phyloP scores from a whole-genome alignment of 1,139 yeast species.

The Yamadazyma trypodendri region DNA sequence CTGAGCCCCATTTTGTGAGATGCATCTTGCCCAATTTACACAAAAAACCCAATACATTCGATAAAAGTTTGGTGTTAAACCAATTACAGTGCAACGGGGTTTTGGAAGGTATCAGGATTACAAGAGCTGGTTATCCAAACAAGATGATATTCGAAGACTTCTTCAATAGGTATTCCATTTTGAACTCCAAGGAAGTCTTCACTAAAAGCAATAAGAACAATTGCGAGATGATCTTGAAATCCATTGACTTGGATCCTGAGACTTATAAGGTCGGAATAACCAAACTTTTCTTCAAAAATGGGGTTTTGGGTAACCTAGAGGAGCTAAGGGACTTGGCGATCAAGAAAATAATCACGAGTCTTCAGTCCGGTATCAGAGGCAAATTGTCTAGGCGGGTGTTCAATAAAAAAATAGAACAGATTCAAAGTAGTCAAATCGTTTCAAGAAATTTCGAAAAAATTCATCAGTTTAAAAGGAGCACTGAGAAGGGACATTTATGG shows the following conservation, averaged over 20 bases:
- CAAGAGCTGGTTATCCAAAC: slow-evolving; percentile 96
- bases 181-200: slow-evolving; percentile 48
- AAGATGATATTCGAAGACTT: slow-evolving; percentile 83
- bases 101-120: slow-evolving; percentile 93
- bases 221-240: slow-evolving; percentile 64
- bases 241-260: slow-evolving; percentile 59
- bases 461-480: slow-evolving; percentile 37
- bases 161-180: slow-evolving; percentile 66
- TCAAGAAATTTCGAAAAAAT: slow-evolving; percentile 61
- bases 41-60: slow-evolving; percentile 70
- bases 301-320: slow-evolving; percentile 86
- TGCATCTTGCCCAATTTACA: slow-evolving; percentile 89
- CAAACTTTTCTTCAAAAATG: slow-evolving; percentile 90
- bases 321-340: slow-evolving; percentile 69
- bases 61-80: slow-evolving; percentile 74
- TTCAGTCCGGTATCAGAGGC: slow-evolving; percentile 75
- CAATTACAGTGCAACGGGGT: slow-evolving; percentile 98
- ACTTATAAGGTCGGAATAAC: slow-evolving; percentile 79
- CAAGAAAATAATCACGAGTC: slow-evolving; percentile 51
- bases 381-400: slow-evolving; percentile 54
- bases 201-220: slow-evolving; percentile 58
- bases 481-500: slow-evolving; percentile 65
- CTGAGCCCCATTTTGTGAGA: slow-evolving; percentile 96
- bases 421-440: slow-evolving; percentile 72
- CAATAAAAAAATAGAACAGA: slow-evolving; percentile 50